phyloP scores from a whole-genome alignment of 1,139 yeast species.

The Yamadazyma atlantica region DNA sequence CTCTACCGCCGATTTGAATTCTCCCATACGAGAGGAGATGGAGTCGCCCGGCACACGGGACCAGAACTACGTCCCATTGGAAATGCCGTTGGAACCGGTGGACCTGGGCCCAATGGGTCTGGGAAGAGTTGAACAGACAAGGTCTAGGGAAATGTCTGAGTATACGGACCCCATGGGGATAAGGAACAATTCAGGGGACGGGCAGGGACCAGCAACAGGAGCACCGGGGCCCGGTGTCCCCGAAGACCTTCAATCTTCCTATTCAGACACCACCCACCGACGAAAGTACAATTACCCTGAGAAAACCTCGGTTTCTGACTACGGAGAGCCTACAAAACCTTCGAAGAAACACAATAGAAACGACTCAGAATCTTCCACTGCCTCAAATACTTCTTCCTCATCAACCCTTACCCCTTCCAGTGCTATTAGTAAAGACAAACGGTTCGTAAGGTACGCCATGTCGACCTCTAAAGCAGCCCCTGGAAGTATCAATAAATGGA shows the following conservation, averaged over 20 bases:
- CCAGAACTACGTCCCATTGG: constrained; percentile 5
- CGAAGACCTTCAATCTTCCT: constrained; percentile 7
- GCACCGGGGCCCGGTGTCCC: too few species aligned
- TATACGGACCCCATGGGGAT: too few species aligned
- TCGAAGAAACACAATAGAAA: constrained; percentile 30
- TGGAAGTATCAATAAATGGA: constrained; percentile 52
- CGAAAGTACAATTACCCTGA: constrained; percentile 4
- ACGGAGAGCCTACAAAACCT: constrained; percentile 6
- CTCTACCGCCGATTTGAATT: constrained; percentile 2
- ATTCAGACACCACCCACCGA: constrained; percentile 8
- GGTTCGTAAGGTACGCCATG: constrained; percentile 49
- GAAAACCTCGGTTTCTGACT: constrained; percentile 9
- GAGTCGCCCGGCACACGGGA: too few species aligned
- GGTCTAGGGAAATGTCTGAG: too few species aligned
- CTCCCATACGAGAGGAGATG: too few species aligned
- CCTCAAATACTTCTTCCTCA: constrained; percentile 30
- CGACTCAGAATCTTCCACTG: constrained; percentile 37
- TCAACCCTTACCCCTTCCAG: constrained; percentile 34
- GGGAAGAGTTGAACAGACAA: too few species aligned
- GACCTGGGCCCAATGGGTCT: neutral
- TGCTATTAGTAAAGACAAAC: constrained; percentile 34
- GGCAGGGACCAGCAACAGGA: neutral
- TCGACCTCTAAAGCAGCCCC: constrained; percentile 25
- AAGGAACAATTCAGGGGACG: too few species aligned
- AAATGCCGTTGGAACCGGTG: constrained; percentile 1